Evolutionary conservation across 2,329 filamentous ascomycete species (phyloP).

Genomic region (Microdochium paspali): DNA sequence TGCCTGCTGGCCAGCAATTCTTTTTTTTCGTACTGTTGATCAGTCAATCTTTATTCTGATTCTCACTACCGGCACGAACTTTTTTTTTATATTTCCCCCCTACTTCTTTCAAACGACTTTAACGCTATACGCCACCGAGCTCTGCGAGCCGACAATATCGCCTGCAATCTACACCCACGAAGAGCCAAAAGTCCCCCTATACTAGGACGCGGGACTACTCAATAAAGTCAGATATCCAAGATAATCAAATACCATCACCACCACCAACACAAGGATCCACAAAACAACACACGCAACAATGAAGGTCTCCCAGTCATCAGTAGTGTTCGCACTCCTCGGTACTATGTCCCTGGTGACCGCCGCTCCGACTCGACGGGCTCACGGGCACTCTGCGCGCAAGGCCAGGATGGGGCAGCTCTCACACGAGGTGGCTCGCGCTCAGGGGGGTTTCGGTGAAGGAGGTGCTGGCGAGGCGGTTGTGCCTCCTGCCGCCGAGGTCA

Average conservation of each 20-base stretch:
- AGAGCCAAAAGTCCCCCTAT: too few species aligned
- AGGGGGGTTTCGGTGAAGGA: not conserved
- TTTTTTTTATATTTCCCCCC: not conserved
- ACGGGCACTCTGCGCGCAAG: not conserved
- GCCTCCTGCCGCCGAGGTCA: not conserved
- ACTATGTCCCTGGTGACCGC: not conserved
- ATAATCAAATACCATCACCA: not conserved
- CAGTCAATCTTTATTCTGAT: not conserved
- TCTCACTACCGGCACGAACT: not conserved
- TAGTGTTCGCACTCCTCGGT: not conserved
- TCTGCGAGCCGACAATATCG: slow-evolving; percentile 1
- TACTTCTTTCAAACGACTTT: too few species aligned
- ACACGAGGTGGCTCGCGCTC: not conserved
- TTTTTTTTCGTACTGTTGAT: not conserved
- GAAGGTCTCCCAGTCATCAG: not conserved
- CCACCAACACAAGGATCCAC: not conserved
- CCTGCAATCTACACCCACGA: not conserved
- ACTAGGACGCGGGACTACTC: not conserved
- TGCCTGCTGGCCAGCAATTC: not conserved
- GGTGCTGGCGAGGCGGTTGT: not conserved
- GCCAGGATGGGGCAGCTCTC: not conserved
- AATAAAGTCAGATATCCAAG: not conserved
- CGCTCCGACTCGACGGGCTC: not conserved
- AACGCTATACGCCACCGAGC: not conserved
- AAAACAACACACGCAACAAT: too few species aligned